phyloP scores from a whole-genome alignment of 441 rosid genomes.

The Adansonia rubrostipa region DNA sequence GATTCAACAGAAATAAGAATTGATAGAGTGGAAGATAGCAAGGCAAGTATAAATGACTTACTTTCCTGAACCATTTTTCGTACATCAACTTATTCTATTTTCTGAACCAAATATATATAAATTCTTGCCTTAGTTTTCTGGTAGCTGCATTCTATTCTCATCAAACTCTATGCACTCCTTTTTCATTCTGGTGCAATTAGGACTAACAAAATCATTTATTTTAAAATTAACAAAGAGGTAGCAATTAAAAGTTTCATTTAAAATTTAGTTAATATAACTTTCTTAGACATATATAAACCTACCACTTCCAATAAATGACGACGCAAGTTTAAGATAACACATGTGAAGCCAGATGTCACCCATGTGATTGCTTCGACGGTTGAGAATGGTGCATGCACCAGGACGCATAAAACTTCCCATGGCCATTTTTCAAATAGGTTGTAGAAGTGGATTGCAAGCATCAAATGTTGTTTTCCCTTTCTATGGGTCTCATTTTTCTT shows the following conservation, averaged over 20 bases:
- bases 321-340: background rate
- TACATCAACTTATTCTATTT: background rate
- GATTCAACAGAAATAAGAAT: slow-evolving; percentile 1
- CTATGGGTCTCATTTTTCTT: background rate
- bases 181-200: background rate
- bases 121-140: background rate
- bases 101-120: background rate
- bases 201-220: background rate
- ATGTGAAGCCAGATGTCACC: slow-evolving; percentile 71
- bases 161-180: background rate
- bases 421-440: slow-evolving; percentile 83
- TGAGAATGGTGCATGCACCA: slow-evolving; percentile 67
- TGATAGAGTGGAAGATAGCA: background rate
- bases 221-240: background rate
- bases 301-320: no score
- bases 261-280: background rate
- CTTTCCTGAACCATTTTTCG: background rate
- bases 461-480: slow-evolving; percentile 1
- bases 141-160: background rate
- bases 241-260: background rate
- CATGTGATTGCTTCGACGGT: slow-evolving; percentile 82
- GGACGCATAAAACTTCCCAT: slow-evolving; percentile 78
- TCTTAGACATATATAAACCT: background rate
- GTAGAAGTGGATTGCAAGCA: slow-evolving; percentile 67
- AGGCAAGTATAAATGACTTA: background rate